Evolutionary conservation across 208 protist species (phyloP), one percentile per base, ranked within the genome.

Genomic region (Crithidia acanthocephali): DNA sequence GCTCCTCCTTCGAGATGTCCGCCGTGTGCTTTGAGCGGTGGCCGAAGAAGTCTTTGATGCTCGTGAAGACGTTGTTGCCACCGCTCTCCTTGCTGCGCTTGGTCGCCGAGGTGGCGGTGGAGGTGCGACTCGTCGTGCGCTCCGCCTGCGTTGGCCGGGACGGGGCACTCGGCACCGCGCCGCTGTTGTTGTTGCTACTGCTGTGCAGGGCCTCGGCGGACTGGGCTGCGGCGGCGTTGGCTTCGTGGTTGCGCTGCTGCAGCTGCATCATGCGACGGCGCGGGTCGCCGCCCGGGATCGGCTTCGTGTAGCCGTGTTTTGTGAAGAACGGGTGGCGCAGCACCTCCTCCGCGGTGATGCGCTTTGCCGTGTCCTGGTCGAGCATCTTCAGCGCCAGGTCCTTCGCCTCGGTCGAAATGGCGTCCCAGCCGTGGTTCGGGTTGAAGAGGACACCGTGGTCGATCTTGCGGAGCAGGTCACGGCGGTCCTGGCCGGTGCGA

Each of bases 371-470:
- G 56, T 95, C 83, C 60, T 89, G 85, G 20, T 92, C 79, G n/a
- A 97, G 83, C 90, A 97, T 91, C 44, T 65, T 37, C 40, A 83
- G 37, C 62, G 92, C 87, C 3, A 97, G 76, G 57, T 95, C 85
- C 83, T 95, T 95, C 60, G 90, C 90, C 68, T 94, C 85, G 30
- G 82, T 72, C 51, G 81, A 91, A 42, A 95, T 79, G 51, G 25
- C 52, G 42, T 86, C 84, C 88, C 87, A 97, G 42, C 88, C 85
- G 57, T 90, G 79, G 22, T 86, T 74, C 16, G 84, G 55, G 72
- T 83, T 83, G 80, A 97, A 97, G 61, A 94, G 81, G 23, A 96
- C 85, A n/a, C 90, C 91, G 56, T 84, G 85, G 76, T 91, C 85
- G 50, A 96, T 95, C 56, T 83, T 80, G 27, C 78, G 66, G 20